These are phyloP conservation scores for Leucaena leucocephala DNA, from an alignment of 306 rosid genomes.

Conservation along the genomic window DNA sequence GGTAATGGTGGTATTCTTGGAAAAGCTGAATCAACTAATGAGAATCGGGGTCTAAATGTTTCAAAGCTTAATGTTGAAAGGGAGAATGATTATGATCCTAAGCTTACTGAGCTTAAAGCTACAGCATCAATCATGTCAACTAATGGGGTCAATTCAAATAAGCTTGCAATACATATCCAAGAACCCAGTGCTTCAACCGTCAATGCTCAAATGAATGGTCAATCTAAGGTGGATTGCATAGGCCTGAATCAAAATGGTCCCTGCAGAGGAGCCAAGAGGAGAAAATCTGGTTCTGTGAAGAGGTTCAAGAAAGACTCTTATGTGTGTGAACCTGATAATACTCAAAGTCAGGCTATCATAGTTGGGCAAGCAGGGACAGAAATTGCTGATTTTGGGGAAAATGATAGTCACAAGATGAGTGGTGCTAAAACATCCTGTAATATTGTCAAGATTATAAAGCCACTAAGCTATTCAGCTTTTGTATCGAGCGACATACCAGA, in stretches of 20 bases:
- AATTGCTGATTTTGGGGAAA: slow-evolving; percentile 45
- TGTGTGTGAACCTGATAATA: slow-evolving; percentile 40
- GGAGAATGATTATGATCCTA: slow-evolving; percentile 73
- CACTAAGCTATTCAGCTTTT: slow-evolving; percentile 65
- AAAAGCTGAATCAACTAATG: slow-evolving; percentile 35
- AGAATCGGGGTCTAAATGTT: slow-evolving; percentile 35
- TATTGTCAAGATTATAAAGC: slow-evolving; percentile 74
- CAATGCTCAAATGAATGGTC: slow-evolving; percentile 40
- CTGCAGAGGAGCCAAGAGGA: slow-evolving; percentile 68
- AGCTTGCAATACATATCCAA: background rate
- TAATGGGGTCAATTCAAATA: slow-evolving; percentile 37
- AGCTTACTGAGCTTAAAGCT: slow-evolving; percentile 78
- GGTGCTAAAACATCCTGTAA: slow-evolving; percentile 43
- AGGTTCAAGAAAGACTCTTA: slow-evolving; percentile 67
- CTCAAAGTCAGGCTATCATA: slow-evolving; percentile 43
- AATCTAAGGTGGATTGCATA: slow-evolving; percentile 40
- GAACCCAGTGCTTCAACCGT: slow-evolving; percentile 22
- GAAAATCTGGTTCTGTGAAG: slow-evolving; percentile 86
- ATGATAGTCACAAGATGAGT: slow-evolving; percentile 38
- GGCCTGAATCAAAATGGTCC: slow-evolving; percentile 52
- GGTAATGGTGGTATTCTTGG: slow-evolving; percentile 39
- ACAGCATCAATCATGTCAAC: slow-evolving; percentile 25
- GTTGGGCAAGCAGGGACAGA: slow-evolving; percentile 37
- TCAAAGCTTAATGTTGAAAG: slow-evolving; percentile 29
- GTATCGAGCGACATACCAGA: slow-evolving; percentile 53